Evolutionary conservation across 2,329 filamentous ascomycete genomes (phyloP).

Genomic region (Teratosphaeria zuluensis): DNA sequence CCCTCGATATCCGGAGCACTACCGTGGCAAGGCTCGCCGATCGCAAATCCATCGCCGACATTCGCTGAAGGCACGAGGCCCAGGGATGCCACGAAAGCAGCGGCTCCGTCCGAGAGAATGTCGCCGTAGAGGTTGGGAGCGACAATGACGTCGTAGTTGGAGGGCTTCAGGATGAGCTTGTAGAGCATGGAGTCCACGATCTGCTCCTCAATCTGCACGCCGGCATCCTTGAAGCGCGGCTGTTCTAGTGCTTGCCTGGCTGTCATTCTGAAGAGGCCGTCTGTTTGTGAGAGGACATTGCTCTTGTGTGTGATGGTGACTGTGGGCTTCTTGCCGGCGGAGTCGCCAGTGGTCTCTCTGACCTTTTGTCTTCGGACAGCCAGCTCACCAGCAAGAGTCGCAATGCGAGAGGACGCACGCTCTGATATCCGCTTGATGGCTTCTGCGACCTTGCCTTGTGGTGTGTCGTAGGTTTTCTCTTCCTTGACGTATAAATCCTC

Average conservation of each 20-base stretch:
- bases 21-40: conserved; percentile 96
- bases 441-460: conserved; percentile 75
- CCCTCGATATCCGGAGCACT: conserved; percentile 94
- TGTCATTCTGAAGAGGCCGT: conserved; percentile 84
- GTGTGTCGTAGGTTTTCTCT: conserved; percentile 69
- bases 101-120: conserved; percentile 89
- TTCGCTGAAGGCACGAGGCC: conserved; percentile 93
- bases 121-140: conserved; percentile 97
- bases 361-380: conserved; percentile 77
- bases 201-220: conserved; percentile 69
- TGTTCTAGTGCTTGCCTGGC: conserved; percentile 63
- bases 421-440: conserved; percentile 96
- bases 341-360: conserved; percentile 45
- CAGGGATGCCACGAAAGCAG: conserved; percentile 81
- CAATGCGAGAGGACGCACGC: conserved; percentile 74
- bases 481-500: conserved; percentile 98
- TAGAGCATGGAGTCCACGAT: conserved; percentile 99
- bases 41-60: conserved; percentile 86
- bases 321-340: conserved; percentile 59
- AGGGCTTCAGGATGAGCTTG: conserved; percentile 95
- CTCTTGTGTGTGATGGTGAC: conserved; percentile 98
- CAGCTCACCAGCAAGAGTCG: conserved; percentile 89
- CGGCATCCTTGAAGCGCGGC: conserved; percentile 53
- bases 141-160: conserved; percentile 94
- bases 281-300: conserved; percentile 92